Conservation (phyloP, 2,329 filamentous ascomycete genomes). For the Apiospora aurea region DNA sequence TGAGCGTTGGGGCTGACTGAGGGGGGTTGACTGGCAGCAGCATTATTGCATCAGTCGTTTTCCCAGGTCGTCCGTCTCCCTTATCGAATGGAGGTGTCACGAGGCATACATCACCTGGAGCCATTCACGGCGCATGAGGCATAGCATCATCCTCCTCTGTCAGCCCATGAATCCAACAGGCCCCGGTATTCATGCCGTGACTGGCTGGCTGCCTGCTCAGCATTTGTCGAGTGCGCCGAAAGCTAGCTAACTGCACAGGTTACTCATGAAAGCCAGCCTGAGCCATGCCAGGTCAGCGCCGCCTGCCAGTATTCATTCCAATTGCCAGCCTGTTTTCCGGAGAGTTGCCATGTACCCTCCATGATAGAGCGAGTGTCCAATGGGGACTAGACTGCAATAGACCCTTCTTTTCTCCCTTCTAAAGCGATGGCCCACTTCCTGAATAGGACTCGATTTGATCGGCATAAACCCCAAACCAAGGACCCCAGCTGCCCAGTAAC, state of each 20-base stretch:
- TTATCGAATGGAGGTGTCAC: constrained; percentile 21
- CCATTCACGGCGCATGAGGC: constrained; percentile 20
- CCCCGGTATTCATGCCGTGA: constrained; percentile 8
- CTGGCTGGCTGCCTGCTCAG: not conserved
- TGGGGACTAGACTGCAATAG: not conserved
- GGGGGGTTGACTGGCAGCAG: not conserved
- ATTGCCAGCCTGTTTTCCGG: not conserved
- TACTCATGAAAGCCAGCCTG: not conserved
- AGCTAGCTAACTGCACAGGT: not conserved
- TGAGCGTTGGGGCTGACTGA: constrained; percentile 12
- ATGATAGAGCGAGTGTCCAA: not conserved
- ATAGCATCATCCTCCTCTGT: constrained; percentile 13
- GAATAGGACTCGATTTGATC: constrained; percentile 19
- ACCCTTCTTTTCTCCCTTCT: not conserved
- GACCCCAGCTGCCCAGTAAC: constrained; percentile 11
- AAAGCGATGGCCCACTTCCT: constrained; percentile 3
- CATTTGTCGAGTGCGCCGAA: not conserved
- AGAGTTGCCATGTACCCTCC: not conserved
- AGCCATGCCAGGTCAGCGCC: not conserved
- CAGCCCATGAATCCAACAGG: constrained; percentile 17
- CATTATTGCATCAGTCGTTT: constrained; percentile 14
- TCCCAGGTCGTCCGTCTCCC: not conserved
- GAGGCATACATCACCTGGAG: constrained; percentile 22
- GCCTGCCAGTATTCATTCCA: not conserved
- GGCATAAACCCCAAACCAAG: constrained; percentile 20